These are phyloP conservation scores for Chenopodium berlandieri DNA, from an alignment of 148 eudicot genomes.

Conservation along the genomic window DNA sequence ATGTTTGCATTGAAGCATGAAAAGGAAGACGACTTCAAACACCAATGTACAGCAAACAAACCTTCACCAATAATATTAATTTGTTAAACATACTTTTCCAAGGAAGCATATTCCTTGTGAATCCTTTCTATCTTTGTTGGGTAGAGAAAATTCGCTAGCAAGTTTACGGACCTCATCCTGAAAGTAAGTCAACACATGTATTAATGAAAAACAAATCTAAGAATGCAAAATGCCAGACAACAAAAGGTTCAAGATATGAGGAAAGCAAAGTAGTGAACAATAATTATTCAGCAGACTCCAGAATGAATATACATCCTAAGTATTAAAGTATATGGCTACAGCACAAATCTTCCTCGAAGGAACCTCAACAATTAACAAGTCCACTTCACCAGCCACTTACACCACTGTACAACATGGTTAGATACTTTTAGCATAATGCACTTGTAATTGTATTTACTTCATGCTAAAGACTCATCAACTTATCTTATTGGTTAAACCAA, in stretches of 20 bases:
- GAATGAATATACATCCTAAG: not conserved
- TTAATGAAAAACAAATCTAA: not conserved
- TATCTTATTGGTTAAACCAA: not conserved
- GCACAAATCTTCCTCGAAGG: not conserved
- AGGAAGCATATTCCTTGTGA: conserved; percentile 99
- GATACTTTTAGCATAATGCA: not conserved
- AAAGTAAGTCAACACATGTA: conserved; percentile 5
- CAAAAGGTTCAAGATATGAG: not conserved
- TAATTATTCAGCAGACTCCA: not conserved
- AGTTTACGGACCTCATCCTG: conserved; percentile 89
- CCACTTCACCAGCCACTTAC: not conserved
- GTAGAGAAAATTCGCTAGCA: conserved; percentile 63
- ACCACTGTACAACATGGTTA: not conserved
- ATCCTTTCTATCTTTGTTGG: conserved; percentile 93
- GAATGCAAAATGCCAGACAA: not conserved
- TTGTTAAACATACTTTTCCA: conserved; percentile 64
- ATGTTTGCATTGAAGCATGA: not conserved
- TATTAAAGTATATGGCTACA: not conserved
- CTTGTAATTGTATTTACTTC: not conserved
- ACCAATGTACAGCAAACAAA: not conserved
- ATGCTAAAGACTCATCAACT: not conserved
- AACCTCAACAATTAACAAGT: not conserved
- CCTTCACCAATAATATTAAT: not conserved
- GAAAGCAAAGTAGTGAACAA: not conserved
- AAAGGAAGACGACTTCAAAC: not conserved